These are phyloP conservation scores for Liquidambar formosana DNA, from an alignment of 164 flowering plant species.

Conservation along the genomic window DNA sequence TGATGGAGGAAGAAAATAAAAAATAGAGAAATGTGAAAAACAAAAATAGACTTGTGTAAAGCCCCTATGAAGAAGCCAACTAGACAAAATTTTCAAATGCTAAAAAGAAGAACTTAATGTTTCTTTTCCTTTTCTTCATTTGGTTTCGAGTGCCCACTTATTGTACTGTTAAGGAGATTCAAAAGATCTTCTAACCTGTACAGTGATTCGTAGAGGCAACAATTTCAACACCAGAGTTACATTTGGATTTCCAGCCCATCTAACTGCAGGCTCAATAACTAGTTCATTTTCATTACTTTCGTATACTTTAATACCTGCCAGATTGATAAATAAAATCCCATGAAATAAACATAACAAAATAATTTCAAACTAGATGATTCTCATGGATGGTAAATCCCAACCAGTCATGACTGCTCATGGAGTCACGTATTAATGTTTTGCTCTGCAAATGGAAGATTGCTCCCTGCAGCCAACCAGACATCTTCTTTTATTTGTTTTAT, in stretches of 20 bases:
- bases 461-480: no score
- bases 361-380: neutral
- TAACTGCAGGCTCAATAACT: conserved; percentile 63
- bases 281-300: conserved; percentile 73
- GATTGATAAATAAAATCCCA: neutral
- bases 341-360: neutral
- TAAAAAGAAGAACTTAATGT: no score
- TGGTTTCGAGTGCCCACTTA: neutral
- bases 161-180: no score
- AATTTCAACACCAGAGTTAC: conserved; percentile 48
- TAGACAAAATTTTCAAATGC: no score
- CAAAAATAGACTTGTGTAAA: no score
- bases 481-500: no score
- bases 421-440: no score
- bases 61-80: no score
- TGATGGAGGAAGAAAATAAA: no score
- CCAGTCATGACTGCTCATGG: neutral
- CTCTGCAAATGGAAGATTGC: no score
- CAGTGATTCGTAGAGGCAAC: conserved; percentile 37
- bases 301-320: conserved; percentile 67
- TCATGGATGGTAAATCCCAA: neutral
- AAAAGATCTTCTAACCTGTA: conserved; percentile 50
- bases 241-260: conserved; percentile 89
- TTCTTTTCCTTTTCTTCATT: no score
- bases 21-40: no score